These are phyloP conservation scores for Coemansia sp. DNA, from an alignment of 192 early-diverging fungal species.

Conservation along the genomic window DNA sequence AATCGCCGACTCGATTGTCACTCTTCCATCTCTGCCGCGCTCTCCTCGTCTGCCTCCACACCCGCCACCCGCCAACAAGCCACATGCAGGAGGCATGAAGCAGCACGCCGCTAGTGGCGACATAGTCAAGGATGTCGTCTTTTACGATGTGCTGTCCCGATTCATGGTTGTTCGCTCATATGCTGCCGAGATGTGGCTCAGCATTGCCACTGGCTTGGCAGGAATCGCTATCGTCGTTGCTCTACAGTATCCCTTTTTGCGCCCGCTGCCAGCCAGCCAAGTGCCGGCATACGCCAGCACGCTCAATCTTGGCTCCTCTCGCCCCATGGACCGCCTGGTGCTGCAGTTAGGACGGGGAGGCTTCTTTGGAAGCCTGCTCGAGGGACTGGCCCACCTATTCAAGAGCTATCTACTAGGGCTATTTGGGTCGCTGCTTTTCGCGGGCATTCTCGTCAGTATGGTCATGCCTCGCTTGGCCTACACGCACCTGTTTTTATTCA, in stretches of 20 bases:
- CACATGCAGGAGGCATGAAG: conserved; percentile 2
- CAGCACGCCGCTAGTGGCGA: conserved; percentile 10
- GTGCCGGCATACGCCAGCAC: conserved; percentile 2
- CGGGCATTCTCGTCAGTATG: conserved; percentile 30
- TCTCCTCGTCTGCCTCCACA: conserved; percentile 34
- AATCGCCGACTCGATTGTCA: conserved; percentile 54
- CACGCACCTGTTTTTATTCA: conserved; percentile 33
- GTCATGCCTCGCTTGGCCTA: conserved; percentile 50
- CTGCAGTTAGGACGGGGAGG: conserved; percentile 47
- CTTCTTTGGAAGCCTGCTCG: conserved; percentile 36
- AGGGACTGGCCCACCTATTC: conserved; percentile 19
- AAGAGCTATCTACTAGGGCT: conserved; percentile 28
- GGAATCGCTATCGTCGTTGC: conserved; percentile 32
- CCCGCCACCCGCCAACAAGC: background rate
- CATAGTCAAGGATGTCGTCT: conserved; percentile 33
- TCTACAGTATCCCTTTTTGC: conserved; percentile 41
- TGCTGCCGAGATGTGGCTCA: conserved; percentile 31
- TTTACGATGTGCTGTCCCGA: conserved; percentile 47
- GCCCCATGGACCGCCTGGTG: conserved; percentile 29
- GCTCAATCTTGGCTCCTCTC: background rate
- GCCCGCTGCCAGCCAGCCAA: conserved; percentile 24
- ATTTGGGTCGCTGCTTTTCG: conserved; percentile 32
- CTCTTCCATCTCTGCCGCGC: conserved; percentile 31
- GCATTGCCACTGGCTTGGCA: conserved; percentile 27
- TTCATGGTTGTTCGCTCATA: conserved; percentile 54